phyloP scores from a whole-genome alignment of 73 alveolate genomes.

The Blepharisma japonicum region DNA sequence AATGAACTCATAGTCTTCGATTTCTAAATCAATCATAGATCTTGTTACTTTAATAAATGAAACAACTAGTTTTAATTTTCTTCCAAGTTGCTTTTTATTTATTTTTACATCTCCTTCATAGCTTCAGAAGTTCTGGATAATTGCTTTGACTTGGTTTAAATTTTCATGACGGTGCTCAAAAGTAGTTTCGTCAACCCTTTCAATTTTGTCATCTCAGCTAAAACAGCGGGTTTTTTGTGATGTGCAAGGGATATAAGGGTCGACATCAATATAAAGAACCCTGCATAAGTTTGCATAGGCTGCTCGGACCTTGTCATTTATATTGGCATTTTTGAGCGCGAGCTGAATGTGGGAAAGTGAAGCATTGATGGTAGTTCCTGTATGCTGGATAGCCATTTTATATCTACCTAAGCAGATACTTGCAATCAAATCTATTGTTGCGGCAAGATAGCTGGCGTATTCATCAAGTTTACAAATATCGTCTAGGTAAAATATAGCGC shows the following conservation, averaged over 20 bases:
- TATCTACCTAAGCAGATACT: constrained; percentile 22
- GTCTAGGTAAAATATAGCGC: background rate
- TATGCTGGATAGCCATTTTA: background rate
- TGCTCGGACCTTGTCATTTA: background rate
- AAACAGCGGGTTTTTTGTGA: background rate
- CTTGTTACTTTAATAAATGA: background rate
- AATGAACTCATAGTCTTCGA: background rate
- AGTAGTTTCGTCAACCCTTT: too few relatives aligned
- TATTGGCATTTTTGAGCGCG: background rate
- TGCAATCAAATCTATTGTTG: background rate
- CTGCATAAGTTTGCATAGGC: background rate
- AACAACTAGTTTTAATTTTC: background rate
- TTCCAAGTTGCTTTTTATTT: background rate
- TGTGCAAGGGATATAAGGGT: constrained; percentile 12
- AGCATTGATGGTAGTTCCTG: background rate
- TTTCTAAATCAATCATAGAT: background rate
- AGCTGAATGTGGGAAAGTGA: background rate
- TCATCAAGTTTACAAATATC: background rate
- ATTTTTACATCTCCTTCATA: background rate
- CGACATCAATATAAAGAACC: constrained; percentile 11
- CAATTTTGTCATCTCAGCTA: background rate
- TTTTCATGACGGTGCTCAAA: too few relatives aligned
- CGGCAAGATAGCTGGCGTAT: background rate
- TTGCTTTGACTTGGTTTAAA: too few relatives aligned
- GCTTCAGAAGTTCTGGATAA: too few relatives aligned